Base-by-base conservation (phyloP, 192 early-diverging fungal genomes). In the Gaertneriomyces sp. region DNA sequence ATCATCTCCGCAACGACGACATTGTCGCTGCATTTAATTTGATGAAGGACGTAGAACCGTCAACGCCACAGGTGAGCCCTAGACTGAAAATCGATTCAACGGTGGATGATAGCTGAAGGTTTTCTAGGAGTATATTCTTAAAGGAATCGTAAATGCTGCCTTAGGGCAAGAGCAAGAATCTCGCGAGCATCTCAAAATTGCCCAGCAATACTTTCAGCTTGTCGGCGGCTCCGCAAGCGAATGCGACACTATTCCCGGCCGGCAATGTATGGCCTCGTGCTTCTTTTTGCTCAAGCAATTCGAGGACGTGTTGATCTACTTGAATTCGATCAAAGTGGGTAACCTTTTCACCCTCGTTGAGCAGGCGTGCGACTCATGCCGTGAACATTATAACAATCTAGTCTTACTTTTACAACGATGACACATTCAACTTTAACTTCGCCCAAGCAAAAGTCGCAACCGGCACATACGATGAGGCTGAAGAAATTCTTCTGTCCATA, bases 351-450 rank as follows among this genome's bases (percentile, higher is more conserved):
- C 40, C 45, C 39, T 62, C 10, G 41, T 45, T 38, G 0, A 4
- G 5, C 14, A 38, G 14, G 49, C 20, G 20, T 6, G n/a, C 20
- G 49, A n/a, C n/a, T 51, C 6, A 5, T 51, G 49, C 6, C 4
- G 49, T 51, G 6, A 51, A n/a, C 2, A 33, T 33, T 5, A n/a
- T 51, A 20, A 38, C 16, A 14, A 6, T 16, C 17, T 49, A 83
- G 81, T 82, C 79, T 4, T 86, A 86, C 61, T 86, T 86, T 66
- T 86, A 85, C 73, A 86, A 86, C 61, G 84, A 86, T 66, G 84
- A 86, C 68, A 81, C 81, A 8, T 86, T 86, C 71, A 86, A 86
- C 58, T 85, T 71, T 70, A 86, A 86, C 66, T 85, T 81, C 63
- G 84, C 70, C 10, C 81, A 86, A 64, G 81, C 83, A 7, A 86